phyloP scores from a whole-genome alignment of 495 filamentous ascomycete genomes.

The Aspergillus heteromorphus region DNA sequence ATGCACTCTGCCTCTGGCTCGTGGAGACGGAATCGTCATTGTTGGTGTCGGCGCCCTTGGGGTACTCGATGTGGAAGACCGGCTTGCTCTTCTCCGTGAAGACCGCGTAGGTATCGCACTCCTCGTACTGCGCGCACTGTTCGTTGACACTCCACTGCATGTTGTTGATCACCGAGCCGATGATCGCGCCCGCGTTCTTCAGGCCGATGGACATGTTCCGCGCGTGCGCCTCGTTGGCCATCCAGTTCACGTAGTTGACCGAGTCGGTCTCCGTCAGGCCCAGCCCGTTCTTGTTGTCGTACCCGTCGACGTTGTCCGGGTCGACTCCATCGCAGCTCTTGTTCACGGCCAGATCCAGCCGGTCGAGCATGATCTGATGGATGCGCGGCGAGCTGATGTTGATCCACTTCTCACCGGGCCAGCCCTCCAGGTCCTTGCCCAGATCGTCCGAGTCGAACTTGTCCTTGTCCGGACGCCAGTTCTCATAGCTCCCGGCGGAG shows the following conservation, averaged over 20 bases:
- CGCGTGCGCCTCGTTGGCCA: constrained; percentile 46
- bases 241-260: constrained; percentile 53
- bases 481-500: constrained; percentile 60
- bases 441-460: constrained; percentile 49
- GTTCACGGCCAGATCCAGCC: constrained; percentile 49
- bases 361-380: constrained; percentile 52
- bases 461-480: constrained; percentile 50
- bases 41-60: constrained; percentile 37
- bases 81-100: constrained; percentile 59
- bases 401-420: constrained; percentile 65
- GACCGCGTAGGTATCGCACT: constrained; percentile 51
- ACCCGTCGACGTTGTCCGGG: constrained; percentile 68
- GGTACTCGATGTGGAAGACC: constrained; percentile 72
- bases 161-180: constrained; percentile 47
- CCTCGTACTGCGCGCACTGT: constrained; percentile 57
- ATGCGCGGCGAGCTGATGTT: constrained; percentile 52
- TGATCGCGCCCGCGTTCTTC: constrained; percentile 61
- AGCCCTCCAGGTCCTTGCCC: constrained; percentile 51
- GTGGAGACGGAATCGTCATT: constrained; percentile 30
- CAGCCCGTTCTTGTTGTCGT: constrained; percentile 53
- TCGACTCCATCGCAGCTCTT: constrained; percentile 70
- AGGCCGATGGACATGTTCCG: constrained; percentile 53
- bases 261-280: constrained; percentile 49
- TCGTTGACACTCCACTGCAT: constrained; percentile 70
- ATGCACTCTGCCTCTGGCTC: constrained; percentile 25